Conservation (phyloP, 306 rosid species). For the Gastrolobium villosum region DNA sequence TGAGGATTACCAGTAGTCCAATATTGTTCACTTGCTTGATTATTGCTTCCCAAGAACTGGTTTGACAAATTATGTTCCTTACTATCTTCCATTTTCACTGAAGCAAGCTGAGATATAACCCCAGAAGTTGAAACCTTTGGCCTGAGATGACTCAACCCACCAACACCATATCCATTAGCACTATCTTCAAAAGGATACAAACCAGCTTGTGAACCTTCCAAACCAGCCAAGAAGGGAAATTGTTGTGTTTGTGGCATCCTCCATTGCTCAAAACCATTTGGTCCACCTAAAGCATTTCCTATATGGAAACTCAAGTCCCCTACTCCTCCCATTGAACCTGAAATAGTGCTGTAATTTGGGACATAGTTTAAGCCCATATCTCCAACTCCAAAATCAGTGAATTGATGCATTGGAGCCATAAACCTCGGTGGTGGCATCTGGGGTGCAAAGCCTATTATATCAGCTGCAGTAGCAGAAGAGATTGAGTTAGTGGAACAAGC, state of each 20-base stretch:
- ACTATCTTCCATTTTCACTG: constrained; percentile 75
- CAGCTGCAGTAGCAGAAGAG: constrained; percentile 47
- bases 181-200: constrained; percentile 58
- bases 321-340: constrained; percentile 54
- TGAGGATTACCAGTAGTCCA: constrained; percentile 56
- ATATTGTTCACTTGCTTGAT: constrained; percentile 58
- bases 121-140: constrained; percentile 57
- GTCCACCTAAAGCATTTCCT: constrained; percentile 55
- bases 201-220: constrained; percentile 55
- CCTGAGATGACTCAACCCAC: constrained; percentile 30
- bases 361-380: constrained; percentile 72
- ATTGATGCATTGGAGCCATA: constrained; percentile 66
- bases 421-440: constrained; percentile 58
- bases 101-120: constrained; percentile 49
- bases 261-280: constrained; percentile 60
- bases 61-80: constrained; percentile 61
- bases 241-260: constrained; percentile 66
- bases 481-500: constrained; percentile 50
- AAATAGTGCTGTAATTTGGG: constrained; percentile 47
- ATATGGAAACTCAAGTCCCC: constrained; percentile 69
- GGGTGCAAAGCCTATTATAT: constrained; percentile 52
- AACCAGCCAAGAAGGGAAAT: constrained; percentile 63
- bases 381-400: constrained; percentile 41
- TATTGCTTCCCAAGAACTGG: constrained; percentile 61
- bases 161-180: constrained; percentile 3